These are phyloP conservation scores for Cystoderma amianthinum DNA, from an alignment of 768 basidiomycete genomes.

Conservation along the genomic window DNA sequence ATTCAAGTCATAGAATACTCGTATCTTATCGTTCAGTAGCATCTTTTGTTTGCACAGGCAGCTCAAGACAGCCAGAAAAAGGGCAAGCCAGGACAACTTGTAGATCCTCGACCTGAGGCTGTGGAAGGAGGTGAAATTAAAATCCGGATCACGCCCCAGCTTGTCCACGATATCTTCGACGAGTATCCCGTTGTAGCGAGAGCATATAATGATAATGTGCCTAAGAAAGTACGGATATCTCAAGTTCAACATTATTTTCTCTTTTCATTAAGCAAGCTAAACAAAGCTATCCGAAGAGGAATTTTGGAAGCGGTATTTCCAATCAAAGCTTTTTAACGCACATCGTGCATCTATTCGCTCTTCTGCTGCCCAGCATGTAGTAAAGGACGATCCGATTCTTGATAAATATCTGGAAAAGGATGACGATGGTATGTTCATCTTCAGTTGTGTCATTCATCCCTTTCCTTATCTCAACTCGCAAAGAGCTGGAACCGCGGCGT, in stretches of 20 bases:
- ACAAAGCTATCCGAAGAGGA: constrained; percentile 81
- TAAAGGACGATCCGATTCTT: constrained; percentile 89
- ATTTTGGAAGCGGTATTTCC: constrained; percentile 97
- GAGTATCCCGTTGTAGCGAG: constrained; percentile 93
- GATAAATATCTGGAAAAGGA: constrained; percentile 95
- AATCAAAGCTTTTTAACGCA: constrained; percentile 91
- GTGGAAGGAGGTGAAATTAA: constrained; percentile 82
- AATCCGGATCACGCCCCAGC: constrained; percentile 84
- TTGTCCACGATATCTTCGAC: constrained; percentile 95
- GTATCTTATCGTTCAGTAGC: constrained; percentile 32
- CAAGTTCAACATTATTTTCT: constrained; percentile 4
- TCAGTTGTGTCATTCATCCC: neutral
- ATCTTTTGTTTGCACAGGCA: constrained; percentile 70
- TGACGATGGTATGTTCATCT: constrained; percentile 80
- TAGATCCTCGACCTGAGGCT: constrained; percentile 83
- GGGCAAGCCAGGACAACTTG: constrained; percentile 80
- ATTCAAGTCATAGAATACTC: constrained; percentile 6
- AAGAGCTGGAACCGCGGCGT: constrained; percentile 75
- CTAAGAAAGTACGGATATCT: constrained; percentile 54
- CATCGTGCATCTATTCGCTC: constrained; percentile 91
- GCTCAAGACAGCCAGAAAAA: constrained; percentile 67
- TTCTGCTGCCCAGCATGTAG: constrained; percentile 74
- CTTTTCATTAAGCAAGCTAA: constrained; percentile 1
- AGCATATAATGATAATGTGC: constrained; percentile 91
- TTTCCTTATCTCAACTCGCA: constrained; percentile 2